Evolutionary conservation across 2,329 filamentous ascomycete genomes (phyloP), one percentile per base, ranked within the genome.

Genomic region (Talaromyces marneffei): DNA sequence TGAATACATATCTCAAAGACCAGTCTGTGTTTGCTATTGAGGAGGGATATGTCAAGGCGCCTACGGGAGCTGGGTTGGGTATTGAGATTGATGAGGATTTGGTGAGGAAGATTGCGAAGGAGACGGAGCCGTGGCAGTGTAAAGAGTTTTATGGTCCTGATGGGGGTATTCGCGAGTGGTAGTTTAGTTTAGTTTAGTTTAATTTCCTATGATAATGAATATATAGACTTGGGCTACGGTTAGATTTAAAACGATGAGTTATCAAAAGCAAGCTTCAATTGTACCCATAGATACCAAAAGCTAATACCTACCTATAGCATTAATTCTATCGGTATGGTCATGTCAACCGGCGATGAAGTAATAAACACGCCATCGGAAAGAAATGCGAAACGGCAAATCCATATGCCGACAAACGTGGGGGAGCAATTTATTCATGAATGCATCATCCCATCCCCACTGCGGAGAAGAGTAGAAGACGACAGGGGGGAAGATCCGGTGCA

Each of bases 41-140:
- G n/a, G 81, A 84, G 48, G 88, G 88, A 0, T 88, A 86, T 69
- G 83, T 91, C 18, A 76, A 83, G 44, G 73, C 86, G 12, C 77
- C 84, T 68, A 82, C 72, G 1, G 86, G 84, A 1, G 82, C 84
- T 0, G 88, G 87, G 0, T 68, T 91, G 58, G 88, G 88, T 0
- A 88, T 91, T 65, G 86, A 91, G 61, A 77, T 89, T 53, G 85
- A 92, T 66, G 89, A 92, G 73, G 86, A 85, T 29, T 77, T 83
- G 70, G 83, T 92, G 8, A 79, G 87, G 39, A 79, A 79, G 64
- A 75, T 87, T 39, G 82, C 85, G 0, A 77, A 79, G 62, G 81
- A 82, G 56, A 82, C 85, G 0, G 78, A 81, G 64, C 81, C 87
- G 1, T 92, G 89, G 89, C 76, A 83, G 42, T 82, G 78, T 57